Evolutionary conservation across 495 filamentous ascomycete genomes (phyloP).

Genomic region (Neurospora sublineolata): DNA sequence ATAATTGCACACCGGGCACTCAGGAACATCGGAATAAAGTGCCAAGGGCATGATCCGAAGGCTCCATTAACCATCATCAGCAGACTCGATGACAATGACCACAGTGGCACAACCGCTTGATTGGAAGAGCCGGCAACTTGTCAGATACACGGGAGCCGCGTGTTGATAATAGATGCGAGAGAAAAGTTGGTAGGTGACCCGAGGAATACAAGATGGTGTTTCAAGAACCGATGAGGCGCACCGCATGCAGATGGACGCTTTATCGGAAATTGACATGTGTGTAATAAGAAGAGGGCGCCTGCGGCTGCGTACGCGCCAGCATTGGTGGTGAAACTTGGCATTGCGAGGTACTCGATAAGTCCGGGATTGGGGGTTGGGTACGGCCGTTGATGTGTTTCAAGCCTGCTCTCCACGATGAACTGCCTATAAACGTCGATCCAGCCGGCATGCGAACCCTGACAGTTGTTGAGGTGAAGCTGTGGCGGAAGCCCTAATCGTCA

Average conservation of each 20-base stretch:
- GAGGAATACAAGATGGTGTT: background rate
- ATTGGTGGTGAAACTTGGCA: constrained; percentile 2
- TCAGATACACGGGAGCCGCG: background rate
- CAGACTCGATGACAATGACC: background rate
- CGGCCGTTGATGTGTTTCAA: constrained; percentile 4
- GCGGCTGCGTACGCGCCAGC: background rate
- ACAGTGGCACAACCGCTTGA: background rate
- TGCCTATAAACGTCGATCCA: constrained; percentile 1
- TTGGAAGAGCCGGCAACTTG: background rate
- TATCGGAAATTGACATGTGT: background rate
- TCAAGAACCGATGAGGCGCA: constrained; percentile 7
- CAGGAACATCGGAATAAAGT: background rate
- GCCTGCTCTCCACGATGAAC: background rate
- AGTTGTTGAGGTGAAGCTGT: constrained; percentile 9
- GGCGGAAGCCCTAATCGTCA: constrained; percentile 3
- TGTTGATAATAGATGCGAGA: background rate
- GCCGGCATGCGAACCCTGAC: background rate
- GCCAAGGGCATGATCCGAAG: background rate
- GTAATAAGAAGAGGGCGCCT: background rate
- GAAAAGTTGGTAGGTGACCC: background rate
- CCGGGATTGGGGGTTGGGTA: background rate
- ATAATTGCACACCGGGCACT: background rate
- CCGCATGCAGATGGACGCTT: background rate
- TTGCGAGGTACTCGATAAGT: background rate
- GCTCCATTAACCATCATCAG: background rate